These are phyloP conservation scores for Catenaria anguillulae DNA, from an alignment of 371 early-diverging fungal species.

Conservation along the genomic window DNA sequence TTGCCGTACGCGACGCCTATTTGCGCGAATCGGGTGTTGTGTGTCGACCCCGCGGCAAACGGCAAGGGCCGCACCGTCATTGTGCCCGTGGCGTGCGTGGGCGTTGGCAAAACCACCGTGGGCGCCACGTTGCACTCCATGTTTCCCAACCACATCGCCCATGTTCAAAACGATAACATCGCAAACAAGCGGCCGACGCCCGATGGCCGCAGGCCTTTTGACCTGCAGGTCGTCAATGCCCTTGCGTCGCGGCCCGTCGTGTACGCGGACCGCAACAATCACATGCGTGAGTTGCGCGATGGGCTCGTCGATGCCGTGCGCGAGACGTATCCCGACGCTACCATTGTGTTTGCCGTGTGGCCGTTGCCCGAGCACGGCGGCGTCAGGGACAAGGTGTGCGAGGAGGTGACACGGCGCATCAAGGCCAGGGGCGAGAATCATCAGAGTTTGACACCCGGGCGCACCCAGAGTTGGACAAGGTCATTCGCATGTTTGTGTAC, in stretches of 20 bases:
- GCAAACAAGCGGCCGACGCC: constrained; percentile 20
- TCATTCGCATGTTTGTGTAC: constrained; percentile 35
- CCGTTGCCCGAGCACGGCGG: constrained; percentile 21
- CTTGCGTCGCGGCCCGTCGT: constrained; percentile 34
- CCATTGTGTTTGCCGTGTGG: constrained; percentile 56
- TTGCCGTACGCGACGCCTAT: constrained; percentile 53
- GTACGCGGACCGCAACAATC: constrained; percentile 57
- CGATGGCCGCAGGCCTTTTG: constrained; percentile 20
- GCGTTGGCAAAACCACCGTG: constrained; percentile 31
- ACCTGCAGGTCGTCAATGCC: constrained; percentile 26
- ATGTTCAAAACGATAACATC: constrained; percentile 61
- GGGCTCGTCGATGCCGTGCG: constrained; percentile 29
- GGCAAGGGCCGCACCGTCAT: constrained; percentile 26
- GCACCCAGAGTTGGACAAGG: constrained; percentile 21
- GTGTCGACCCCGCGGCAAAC: constrained; percentile 4
- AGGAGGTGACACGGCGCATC: constrained; percentile 33
- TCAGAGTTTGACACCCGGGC: constrained; percentile 48
- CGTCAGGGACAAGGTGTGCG: constrained; percentile 21
- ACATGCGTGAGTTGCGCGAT: constrained; percentile 34
- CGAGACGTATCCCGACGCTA: constrained; percentile 31
- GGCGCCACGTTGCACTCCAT: constrained; percentile 16
- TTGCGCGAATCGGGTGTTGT: constrained; percentile 19
- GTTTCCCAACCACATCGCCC: constrained; percentile 19
- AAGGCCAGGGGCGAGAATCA: constrained; percentile 52
- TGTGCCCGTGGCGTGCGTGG: constrained; percentile 57